Conservation (phyloP, 768 basidiomycete species). For the Phlebiopsis gigantea region DNA sequence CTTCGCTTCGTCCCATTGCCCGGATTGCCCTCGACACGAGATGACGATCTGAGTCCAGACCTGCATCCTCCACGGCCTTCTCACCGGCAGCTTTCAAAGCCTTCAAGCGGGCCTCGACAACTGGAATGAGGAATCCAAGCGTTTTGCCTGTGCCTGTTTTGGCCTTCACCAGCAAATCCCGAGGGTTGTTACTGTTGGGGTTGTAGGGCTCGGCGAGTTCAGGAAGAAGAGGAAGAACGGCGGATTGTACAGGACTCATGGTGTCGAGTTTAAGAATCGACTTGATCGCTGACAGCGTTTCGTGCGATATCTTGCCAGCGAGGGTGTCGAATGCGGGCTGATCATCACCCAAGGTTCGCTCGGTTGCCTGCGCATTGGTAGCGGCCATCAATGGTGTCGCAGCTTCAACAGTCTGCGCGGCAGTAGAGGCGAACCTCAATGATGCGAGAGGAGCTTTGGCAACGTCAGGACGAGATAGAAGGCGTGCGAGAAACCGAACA, state of each 20-base stretch:
- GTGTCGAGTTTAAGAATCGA: conserved; percentile 59
- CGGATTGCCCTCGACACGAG: conserved; percentile 28
- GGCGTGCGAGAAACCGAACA: background rate
- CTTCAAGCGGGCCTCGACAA: conserved; percentile 70
- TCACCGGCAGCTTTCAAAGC: conserved; percentile 42
- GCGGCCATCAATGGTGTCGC: background rate
- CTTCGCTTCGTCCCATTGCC: conserved; percentile 39
- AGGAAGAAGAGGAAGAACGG: conserved; percentile 75
- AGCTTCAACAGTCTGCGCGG: background rate
- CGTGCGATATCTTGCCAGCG: conserved; percentile 31
- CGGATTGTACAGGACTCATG: conserved; percentile 81
- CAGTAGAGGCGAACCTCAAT: conserved; percentile 1
- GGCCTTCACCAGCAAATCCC: conserved; percentile 82
- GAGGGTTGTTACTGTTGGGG: conserved; percentile 26
- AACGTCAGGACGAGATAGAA: background rate
- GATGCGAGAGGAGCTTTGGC: background rate
- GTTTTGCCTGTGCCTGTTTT: conserved; percentile 91
- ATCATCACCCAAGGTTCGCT: conserved; percentile 5
- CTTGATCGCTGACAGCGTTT: conserved; percentile 51
- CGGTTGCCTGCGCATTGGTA: background rate
- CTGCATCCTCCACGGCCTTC: conserved; percentile 38
- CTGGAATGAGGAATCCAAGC: conserved; percentile 81
- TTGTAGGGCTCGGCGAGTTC: conserved; percentile 52
- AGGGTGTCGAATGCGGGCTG: conserved; percentile 31
- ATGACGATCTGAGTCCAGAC: conserved; percentile 27